These are phyloP conservation scores for Cryptosporidium sp. DNA, from an alignment of 169 alveolate genomes.

Conservation along the genomic window DNA sequence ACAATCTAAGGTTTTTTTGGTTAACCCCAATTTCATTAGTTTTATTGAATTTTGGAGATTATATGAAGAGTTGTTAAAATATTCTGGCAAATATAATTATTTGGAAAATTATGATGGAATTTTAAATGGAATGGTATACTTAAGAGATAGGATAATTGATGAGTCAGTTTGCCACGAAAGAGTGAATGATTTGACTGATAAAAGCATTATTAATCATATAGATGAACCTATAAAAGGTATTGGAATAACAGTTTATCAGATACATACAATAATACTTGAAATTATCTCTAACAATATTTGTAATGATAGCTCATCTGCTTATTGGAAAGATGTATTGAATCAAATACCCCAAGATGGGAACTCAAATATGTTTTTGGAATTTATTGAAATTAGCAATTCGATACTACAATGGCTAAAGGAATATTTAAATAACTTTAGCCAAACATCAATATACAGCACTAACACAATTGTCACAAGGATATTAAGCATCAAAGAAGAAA, in stretches of 20 bases:
- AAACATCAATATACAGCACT: not conserved
- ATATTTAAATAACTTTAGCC: not conserved
- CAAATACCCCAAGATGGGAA: conserved; percentile 50
- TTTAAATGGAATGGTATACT: conserved; percentile 49
- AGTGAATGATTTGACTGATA: not conserved
- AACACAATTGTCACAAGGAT: not conserved
- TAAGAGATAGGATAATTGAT: conserved; percentile 37
- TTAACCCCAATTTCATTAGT: not conserved
- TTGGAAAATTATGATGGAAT: conserved; percentile 15
- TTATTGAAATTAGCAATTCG: conserved; percentile 46
- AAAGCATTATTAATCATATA: not conserved
- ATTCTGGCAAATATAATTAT: not conserved
- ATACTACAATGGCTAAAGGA: conserved; percentile 59
- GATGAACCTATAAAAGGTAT: not conserved
- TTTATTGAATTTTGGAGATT: conserved; percentile 66
- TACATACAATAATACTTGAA: conserved; percentile 30
- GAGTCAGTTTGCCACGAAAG: not conserved
- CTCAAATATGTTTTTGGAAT: conserved; percentile 12
- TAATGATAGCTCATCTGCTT: conserved; percentile 53
- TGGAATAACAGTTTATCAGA: conserved; percentile 31
- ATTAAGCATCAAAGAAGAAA: not conserved
- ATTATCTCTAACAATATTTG: conserved; percentile 40
- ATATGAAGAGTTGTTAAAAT: conserved; percentile 11
- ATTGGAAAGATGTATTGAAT: conserved; percentile 64
- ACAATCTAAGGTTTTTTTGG: not conserved